phyloP scores from a whole-genome alignment of 2,329 filamentous ascomycete species.

The Clonostachys chloroleuca region DNA sequence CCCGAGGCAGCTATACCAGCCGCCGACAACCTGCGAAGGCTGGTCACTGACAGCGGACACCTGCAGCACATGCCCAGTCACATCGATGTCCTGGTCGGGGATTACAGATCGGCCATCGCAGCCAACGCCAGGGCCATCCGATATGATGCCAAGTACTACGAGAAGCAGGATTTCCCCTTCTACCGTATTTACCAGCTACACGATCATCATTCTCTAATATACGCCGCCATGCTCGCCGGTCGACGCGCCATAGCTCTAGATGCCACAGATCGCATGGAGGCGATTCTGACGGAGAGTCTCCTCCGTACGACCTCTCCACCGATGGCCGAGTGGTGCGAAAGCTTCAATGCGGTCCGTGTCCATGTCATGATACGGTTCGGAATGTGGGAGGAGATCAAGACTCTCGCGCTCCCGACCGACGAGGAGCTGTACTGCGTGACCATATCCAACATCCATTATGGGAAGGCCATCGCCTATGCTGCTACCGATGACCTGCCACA shows the following conservation, averaged over 20 bases:
- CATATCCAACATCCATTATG: conserved; percentile 62
- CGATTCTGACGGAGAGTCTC: conserved; percentile 54
- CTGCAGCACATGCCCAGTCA: conserved; percentile 13
- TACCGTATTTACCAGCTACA: conserved; percentile 71
- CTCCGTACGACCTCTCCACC: conserved; percentile 56
- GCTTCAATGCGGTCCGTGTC: conserved; percentile 56
- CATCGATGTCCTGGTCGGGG: conserved; percentile 12
- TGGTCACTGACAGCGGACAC: conserved; percentile 12
- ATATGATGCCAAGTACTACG: conserved; percentile 62
- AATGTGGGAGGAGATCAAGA: conserved; percentile 57
- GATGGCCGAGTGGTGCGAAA: conserved; percentile 70
- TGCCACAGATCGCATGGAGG: conserved; percentile 52
- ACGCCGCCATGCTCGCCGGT: conserved; percentile 72
- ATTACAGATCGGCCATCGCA: conserved; percentile 56
- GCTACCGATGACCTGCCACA: conserved; percentile 44
- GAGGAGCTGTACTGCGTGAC: conserved; percentile 57
- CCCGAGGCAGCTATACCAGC: conserved; percentile 11
- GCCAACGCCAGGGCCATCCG: conserved; percentile 60
- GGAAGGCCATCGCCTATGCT: conserved; percentile 58
- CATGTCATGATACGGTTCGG: conserved; percentile 71
- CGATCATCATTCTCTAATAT: conserved; percentile 68
- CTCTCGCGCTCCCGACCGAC: conserved; percentile 48
- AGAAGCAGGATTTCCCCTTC: conserved; percentile 57
- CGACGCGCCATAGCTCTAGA: conserved; percentile 56
- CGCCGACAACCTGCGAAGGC: conserved; percentile 10